Base-by-base conservation (phyloP, 2,329 filamentous ascomycete species). In the Trichoderma endophyticum region DNA sequence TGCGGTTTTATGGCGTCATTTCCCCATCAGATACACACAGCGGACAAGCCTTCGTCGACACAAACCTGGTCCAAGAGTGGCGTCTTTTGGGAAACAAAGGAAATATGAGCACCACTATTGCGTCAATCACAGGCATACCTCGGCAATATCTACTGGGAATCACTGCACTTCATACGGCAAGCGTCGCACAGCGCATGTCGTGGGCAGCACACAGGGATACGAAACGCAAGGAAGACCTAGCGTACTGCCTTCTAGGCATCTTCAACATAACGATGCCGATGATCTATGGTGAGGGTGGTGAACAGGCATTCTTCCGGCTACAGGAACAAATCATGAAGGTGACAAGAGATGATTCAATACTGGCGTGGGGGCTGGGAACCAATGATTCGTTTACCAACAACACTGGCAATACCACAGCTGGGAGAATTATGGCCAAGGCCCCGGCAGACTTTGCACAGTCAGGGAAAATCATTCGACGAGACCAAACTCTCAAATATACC, bases 81-180 rank as follows among this genome's bases (percentile, higher is more conserved):
- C 32, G 15, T 3, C 7, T 2, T 2, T 21, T 75, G 1, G 76
- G 74, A 4, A 71, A 65, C 0, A 72, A 72, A 67, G 21, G 26
- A 6, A 32, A 30, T 12, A 64, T 75, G 28, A 66, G 72, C 43
- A 18, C 75, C 75, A 14, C 70, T 60, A 72, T 82, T 14, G 74
- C 75, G 4, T 66, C 71, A 9, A 75, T 79, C 43, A 82, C 81
- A 4, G 74, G 77, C 1, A 80, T 82, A 30, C 73, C 74, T 3
- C 68, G 51, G 30, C 54, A 32, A 3, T 74, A 64, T 18, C 48
- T 76, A 2, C 34, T 75, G 1, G 73, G 75, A 2, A 21, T 54
- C 5, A 26, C 62, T 3, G 26, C 61, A 2, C 43, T 76, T 1
- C 51, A 64, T 14, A 43, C 51, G 3, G 73, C 74, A 18, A 77